These are phyloP conservation scores for Eutrema yunnanense DNA, from an alignment of 345 rosid species.

Conservation along the genomic window DNA sequence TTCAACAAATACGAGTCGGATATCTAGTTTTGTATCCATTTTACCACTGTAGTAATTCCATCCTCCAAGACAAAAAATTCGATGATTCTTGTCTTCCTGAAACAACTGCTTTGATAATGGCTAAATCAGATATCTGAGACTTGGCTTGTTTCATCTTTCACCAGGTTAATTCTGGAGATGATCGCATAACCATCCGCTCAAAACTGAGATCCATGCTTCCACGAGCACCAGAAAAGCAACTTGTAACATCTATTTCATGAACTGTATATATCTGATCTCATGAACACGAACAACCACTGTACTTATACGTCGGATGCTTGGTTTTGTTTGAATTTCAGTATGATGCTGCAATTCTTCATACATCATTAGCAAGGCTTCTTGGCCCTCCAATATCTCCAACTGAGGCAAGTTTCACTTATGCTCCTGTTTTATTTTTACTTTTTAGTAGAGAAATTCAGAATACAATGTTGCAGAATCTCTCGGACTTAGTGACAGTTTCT, in stretches of 20 bases:
- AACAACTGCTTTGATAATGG: background rate
- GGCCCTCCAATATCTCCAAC: conserved; percentile 62
- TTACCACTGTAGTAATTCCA: background rate
- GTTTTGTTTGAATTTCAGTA: conserved; percentile 38
- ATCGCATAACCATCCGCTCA: conserved; percentile 62
- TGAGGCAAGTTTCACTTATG: conserved; percentile 32
- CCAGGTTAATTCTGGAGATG: conserved; percentile 77
- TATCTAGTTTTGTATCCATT: background rate
- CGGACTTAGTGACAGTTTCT: background rate
- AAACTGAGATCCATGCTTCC: conserved; percentile 62
- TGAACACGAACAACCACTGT: background rate
- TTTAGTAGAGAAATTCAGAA: background rate
- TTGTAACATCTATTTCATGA: conserved; percentile 37
- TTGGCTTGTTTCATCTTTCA: background rate
- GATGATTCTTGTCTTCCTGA: background rate
- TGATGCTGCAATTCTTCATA: conserved; percentile 72
- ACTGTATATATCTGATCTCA: background rate
- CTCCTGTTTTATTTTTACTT: background rate
- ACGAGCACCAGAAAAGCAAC: conserved; percentile 88
- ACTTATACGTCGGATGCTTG: no score
- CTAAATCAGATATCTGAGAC: background rate
- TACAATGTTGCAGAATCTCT: background rate
- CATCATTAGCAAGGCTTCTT: conserved; percentile 84
- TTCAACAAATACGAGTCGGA: background rate
- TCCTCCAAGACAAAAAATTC: background rate